Conservation (phyloP, 148 eudicot genomes). For the Rhododendron griersonianum region DNA sequence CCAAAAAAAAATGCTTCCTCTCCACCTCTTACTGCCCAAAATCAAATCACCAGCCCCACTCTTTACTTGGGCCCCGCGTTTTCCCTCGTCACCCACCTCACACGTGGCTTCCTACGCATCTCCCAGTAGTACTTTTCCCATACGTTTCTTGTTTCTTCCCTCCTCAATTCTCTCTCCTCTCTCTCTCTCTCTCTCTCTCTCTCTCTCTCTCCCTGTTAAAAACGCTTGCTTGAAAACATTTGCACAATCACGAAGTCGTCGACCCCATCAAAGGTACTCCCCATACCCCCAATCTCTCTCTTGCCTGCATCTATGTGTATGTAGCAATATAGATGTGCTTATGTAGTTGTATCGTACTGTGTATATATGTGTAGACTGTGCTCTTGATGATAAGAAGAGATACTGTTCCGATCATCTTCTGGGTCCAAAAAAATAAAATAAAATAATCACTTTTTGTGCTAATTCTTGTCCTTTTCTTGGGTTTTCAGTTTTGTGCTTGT, state of each 20-base stretch:
- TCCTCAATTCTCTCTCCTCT: background rate
- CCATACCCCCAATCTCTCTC: background rate
- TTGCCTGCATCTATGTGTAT: background rate
- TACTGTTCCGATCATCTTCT: constrained; percentile 3
- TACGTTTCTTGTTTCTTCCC: constrained; percentile 11
- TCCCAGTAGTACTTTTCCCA: background rate
- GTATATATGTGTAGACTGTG: no score
- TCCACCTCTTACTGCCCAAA: background rate
- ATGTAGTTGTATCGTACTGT: background rate
- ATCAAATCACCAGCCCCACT: background rate
- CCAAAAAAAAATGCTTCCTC: no score
- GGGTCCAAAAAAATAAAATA: background rate
- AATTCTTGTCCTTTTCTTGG: background rate
- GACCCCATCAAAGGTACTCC: constrained; percentile 7
- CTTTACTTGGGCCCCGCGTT: background rate
- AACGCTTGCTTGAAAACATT: constrained; percentile 3
- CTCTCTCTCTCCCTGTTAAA: background rate
- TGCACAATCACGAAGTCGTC: background rate
- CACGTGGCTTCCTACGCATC: constrained; percentile 18
- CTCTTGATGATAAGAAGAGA: background rate
- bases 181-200: constrained; percentile 3
- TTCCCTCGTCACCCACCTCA: background rate
- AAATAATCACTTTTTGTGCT: background rate
- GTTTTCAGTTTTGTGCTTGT: background rate
- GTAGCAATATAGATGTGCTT: background rate